These are phyloP conservation scores for Luvunga scandens DNA, from an alignment of 345 rosid genomes.

Conservation along the genomic window DNA sequence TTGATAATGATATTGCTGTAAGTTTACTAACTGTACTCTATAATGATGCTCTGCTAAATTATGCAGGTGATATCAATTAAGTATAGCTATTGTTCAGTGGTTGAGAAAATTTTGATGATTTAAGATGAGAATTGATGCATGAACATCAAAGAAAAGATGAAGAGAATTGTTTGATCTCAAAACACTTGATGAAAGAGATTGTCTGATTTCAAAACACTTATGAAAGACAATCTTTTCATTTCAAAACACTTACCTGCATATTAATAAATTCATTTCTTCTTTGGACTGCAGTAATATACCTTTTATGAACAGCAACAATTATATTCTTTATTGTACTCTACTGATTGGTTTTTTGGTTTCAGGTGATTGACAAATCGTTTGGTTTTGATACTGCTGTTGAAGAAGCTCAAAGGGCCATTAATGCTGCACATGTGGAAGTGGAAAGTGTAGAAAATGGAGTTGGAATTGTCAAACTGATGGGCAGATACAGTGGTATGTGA, in stretches of 20 bases:
- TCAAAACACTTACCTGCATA: background rate
- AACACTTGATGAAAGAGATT: background rate
- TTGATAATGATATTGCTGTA: constrained; percentile 90
- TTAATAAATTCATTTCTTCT: background rate
- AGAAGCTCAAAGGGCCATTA: constrained; percentile 95
- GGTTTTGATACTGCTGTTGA: constrained; percentile 98
- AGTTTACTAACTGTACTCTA: constrained; percentile 30
- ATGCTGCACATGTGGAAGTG: constrained; percentile 96
- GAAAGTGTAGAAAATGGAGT: constrained; percentile 97
- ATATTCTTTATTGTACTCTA: background rate
- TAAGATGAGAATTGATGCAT: background rate
- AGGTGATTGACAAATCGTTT: constrained; percentile 96
- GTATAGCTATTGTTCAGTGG: background rate
- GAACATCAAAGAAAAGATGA: background rate
- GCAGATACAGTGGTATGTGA: constrained; percentile 85
- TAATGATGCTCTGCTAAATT: background rate
- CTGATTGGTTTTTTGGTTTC: constrained; percentile 1
- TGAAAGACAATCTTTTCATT: background rate
- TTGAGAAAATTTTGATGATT: background rate
- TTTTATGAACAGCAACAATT: background rate
- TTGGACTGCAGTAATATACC: background rate
- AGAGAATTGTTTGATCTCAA: background rate
- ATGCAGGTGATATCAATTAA: background rate
- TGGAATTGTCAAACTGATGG: constrained; percentile 95
- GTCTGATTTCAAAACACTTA: background rate